Evolutionary conservation across 306 rosid genomes (phyloP), one percentile per base, ranked within the genome.

Genomic region (Rosa rugosa): DNA sequence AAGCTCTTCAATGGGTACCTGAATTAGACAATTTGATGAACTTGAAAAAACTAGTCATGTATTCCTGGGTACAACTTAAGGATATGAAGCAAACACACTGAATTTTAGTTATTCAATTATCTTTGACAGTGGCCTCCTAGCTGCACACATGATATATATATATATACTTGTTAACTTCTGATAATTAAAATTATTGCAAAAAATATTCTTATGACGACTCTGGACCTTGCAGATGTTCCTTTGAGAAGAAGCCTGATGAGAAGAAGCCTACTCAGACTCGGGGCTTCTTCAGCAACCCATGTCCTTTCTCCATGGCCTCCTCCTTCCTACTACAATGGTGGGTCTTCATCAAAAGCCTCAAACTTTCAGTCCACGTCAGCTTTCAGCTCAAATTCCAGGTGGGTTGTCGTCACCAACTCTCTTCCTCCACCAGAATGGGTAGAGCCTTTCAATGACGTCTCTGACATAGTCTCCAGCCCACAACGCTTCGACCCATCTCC

Each of bases 351-450:
- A 23, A 51, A 81, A 62, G 72, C 80, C 17, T 67, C 89, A 75
- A 60, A 13, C 71, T 49, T 49, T 60, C 38, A 50, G 59, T 64
- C 80, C 53, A 3, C 47, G 25, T 60, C 72, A 27, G 64, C 53
- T 66, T 63, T 76, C 73, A 36, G 42, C 65, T 44, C 83, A 46
- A 78, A 83, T 72, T 31, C 72, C 82, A 81, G 87, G 82, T 80
- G 81, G 79, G 27, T 76, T 41, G 80, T 80, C 46, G 80, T 80
- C 80, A 85, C 88, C 45, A 69, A 76, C 79, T 62, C 87, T 38
- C 85, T 84, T 64, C 97, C 94, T 77, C 97, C 94, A 40, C 94
- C 87, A 5, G 96, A 95, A 82, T 86, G 97, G 86, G 76, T 93
- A 41, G 90, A 95, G 70, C 98, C 98, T 36, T 89, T 85, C 81